phyloP scores from a whole-genome alignment of 2,329 filamentous ascomycete genomes.

The Colletotrichum horii region DNA sequence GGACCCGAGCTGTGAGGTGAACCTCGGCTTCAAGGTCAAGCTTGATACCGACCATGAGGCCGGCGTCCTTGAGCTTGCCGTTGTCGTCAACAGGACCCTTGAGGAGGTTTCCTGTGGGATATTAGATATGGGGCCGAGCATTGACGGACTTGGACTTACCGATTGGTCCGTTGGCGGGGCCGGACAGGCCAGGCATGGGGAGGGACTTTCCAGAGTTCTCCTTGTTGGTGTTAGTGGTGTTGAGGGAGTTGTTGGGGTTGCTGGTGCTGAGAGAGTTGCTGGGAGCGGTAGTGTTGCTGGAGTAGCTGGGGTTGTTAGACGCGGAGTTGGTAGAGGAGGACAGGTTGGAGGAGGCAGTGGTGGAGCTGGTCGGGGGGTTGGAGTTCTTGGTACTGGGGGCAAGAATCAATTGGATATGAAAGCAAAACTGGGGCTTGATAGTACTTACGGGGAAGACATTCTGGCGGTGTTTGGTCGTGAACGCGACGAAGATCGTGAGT shows the following conservation, averaged over 20 bases:
- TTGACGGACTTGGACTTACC: slow-evolving; percentile 19
- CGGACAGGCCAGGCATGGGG: slow-evolving; percentile 47
- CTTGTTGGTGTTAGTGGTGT: slow-evolving; percentile 17
- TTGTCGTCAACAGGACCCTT: slow-evolving; percentile 63
- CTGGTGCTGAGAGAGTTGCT: neutral
- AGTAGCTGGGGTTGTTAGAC: neutral
- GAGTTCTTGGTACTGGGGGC: slow-evolving; percentile 39
- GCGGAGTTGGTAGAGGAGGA: slow-evolving; percentile 10
- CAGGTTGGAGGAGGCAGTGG: slow-evolving; percentile 26
- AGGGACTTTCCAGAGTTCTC: slow-evolving; percentile 47
- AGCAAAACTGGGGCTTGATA: slow-evolving; percentile 30
- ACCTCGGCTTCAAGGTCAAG: slow-evolving; percentile 68
- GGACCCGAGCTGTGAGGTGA: slow-evolving; percentile 63
- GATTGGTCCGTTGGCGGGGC: slow-evolving; percentile 33
- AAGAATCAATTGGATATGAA: slow-evolving; percentile 32
- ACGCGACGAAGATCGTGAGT: slow-evolving; percentile 39
- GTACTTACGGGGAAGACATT: slow-evolving; percentile 40
- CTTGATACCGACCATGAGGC: slow-evolving; percentile 66
- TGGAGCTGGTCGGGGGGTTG: slow-evolving; percentile 23
- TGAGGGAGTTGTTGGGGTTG: slow-evolving; percentile 6
- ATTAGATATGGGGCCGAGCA: fast-evolving
- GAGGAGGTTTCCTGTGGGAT: slow-evolving; percentile 52
- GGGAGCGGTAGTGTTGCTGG: slow-evolving; percentile 1
- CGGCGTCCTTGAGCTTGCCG: slow-evolving; percentile 62
- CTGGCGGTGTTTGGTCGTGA: slow-evolving; percentile 28